These are phyloP conservation scores for Thielaviopsis populi DNA, from an alignment of 2,329 filamentous ascomycete genomes.

Conservation along the genomic window DNA sequence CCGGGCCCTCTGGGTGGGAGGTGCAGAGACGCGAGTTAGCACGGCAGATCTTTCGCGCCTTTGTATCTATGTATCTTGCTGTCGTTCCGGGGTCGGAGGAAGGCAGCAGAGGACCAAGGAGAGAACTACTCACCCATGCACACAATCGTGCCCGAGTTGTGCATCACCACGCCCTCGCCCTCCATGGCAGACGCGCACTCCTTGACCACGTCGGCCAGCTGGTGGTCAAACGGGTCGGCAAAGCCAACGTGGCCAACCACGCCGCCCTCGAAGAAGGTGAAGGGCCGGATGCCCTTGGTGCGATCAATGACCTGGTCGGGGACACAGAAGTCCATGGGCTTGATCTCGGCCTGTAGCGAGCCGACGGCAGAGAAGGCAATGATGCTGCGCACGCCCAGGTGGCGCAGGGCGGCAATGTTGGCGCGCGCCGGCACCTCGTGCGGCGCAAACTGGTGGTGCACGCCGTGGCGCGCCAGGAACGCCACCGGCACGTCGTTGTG, in stretches of 20 bases:
- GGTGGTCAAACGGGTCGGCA: conserved; percentile 81
- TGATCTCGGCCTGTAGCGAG: conserved; percentile 79
- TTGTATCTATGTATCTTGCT: not conserved
- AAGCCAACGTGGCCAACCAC: conserved; percentile 91
- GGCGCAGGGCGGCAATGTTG: conserved; percentile 94
- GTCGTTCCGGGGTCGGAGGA: not conserved
- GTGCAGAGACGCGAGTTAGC: not conserved
- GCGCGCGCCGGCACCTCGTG: conserved; percentile 90
- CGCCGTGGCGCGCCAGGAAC: conserved; percentile 85
- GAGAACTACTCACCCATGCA: conserved; percentile 62
- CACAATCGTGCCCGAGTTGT: conserved; percentile 70
- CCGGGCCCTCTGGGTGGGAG: conserved; percentile 61
- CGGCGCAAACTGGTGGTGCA: conserved; percentile 76
- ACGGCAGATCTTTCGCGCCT: too few relatives aligned
- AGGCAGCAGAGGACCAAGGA: not conserved
- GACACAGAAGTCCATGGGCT: conserved; percentile 90
- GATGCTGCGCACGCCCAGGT: conserved; percentile 75
- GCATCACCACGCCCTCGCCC: conserved; percentile 71
- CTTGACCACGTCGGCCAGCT: conserved; percentile 60
- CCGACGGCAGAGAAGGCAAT: conserved; percentile 94
- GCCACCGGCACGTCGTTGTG: conserved; percentile 72
- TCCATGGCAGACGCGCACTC: conserved; percentile 60
- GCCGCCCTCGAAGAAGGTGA: conserved; percentile 88
- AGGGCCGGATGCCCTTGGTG: conserved; percentile 85
- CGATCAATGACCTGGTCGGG: conserved; percentile 96